phyloP scores from a whole-genome alignment of 441 rosid genomes.

The Populus tomentosa region DNA sequence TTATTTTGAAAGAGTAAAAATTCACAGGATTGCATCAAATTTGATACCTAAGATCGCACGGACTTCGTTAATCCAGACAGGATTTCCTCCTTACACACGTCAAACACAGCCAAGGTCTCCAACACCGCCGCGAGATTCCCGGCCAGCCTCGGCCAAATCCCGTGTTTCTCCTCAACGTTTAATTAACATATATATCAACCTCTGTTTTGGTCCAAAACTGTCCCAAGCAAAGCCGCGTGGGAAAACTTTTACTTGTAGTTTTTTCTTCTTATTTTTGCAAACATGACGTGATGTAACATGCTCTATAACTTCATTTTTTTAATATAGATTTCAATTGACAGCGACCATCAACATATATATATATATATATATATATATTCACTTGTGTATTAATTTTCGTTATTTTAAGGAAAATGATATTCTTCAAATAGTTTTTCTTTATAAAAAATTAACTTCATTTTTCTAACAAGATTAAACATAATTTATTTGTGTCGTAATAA shows the following conservation, averaged over 20 bases:
- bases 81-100: slow-evolving; percentile 15
- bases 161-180: neutral
- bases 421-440: too few relatives aligned
- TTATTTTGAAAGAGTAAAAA: neutral
- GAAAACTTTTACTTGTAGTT: neutral
- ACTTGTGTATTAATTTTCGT: too few relatives aligned
- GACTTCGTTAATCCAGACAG: slow-evolving; percentile 9
- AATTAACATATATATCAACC: neutral
- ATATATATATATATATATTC: neutral
- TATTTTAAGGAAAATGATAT: neutral
- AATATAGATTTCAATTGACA: too few relatives aligned
- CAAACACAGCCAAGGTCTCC: slow-evolving; percentile 18
- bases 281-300: neutral
- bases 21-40: slow-evolving; percentile 44
- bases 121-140: slow-evolving; percentile 52
- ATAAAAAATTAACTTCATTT: too few relatives aligned
- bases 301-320: too few relatives aligned
- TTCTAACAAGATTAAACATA: too few relatives aligned
- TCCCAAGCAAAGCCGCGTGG: neutral
- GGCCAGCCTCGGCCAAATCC: slow-evolving; percentile 27
- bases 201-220: neutral
- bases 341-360: neutral
- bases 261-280: neutral
- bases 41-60: slow-evolving; percentile 17
- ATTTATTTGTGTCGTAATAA: too few relatives aligned